Evolutionary conservation across 306 rosid genomes (phyloP), one percentile per base, ranked within the genome.

Genomic region (Trifolium fragiferum): DNA sequence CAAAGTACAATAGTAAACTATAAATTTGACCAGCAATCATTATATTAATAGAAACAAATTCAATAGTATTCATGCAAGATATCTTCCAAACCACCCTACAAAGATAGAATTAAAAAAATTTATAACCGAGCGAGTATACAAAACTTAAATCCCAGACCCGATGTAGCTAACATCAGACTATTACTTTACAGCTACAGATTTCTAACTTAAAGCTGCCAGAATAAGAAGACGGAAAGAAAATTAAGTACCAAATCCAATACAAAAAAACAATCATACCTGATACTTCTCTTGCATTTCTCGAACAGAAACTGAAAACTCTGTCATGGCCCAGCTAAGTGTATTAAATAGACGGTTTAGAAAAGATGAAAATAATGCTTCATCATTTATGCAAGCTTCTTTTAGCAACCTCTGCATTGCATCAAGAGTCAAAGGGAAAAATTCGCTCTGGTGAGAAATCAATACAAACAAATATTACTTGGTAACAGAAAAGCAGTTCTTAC

Each of bases 241-340:
- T 46, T 61, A 58, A 12, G 49, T 10, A 18, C 35, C 47, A 71
- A 44, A 70, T 37, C 75, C 76, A 49, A 32, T 58, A 50, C 11
- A 76, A 40, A 54, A 46, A 21, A 63, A 54, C n/a, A n/a, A 19
- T 10, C 74, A 76, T 57, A 76, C 84, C 78, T 81, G 84, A 78
- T 87, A 94, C 77, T 90, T 94, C 78, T 92, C 97, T 89, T 92
- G 97, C 96, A 92, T 92, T 83, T 94, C 99, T 72, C 95, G 85
- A 69, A 94, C 87, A 50, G 96, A 94, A 81, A 94, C 92, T 47
- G 99, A 94, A 81, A 92, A 94, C 60, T 94, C 99, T 55, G 99
- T 94, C 99, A 94, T 92, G 69, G 96, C 87, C 99, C 99, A 92
- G 82, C 99, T 92, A 37, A 94, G 96, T 27, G 95, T 92, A 83